phyloP scores from a whole-genome alignment of 345 rosid genomes.

The Hypericum androsaemum region DNA sequence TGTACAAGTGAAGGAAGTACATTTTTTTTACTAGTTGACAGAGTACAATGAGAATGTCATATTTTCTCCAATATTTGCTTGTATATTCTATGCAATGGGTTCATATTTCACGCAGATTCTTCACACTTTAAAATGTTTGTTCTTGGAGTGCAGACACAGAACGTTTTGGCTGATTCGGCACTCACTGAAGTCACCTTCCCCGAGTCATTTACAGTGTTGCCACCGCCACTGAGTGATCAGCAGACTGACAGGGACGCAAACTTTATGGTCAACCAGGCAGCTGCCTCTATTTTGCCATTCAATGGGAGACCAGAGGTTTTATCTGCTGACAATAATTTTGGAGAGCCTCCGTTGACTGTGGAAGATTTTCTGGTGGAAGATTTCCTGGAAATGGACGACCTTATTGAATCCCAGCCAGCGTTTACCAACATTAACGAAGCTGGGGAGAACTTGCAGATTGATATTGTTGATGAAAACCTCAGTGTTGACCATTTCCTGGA shows the following conservation, averaged over 20 bases:
- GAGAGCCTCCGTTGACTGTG: constrained; percentile 13
- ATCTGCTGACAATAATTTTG: constrained; percentile 16
- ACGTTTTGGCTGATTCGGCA: constrained; percentile 30
- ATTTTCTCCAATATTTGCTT: not conserved
- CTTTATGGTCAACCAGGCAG: constrained; percentile 25
- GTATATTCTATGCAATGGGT: not conserved
- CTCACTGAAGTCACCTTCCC: constrained; percentile 20
- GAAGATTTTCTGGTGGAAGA: constrained; percentile 53
- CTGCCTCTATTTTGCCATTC: constrained; percentile 24
- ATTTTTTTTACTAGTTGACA: too few species aligned
- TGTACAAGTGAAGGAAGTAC: too few species aligned
- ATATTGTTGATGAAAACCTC: constrained; percentile 31
- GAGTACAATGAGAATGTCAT: too few species aligned
- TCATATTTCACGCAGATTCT: not conserved
- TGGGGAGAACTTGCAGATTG: constrained; percentile 20
- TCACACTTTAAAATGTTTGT: constrained; percentile 12
- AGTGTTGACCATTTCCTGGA: constrained; percentile 44
- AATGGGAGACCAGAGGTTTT: constrained; percentile 31
- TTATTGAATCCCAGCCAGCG: constrained; percentile 31
- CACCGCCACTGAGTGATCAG: constrained; percentile 9
- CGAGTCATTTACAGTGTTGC: constrained; percentile 11
- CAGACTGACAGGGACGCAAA: constrained; percentile 14
- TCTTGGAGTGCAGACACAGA: constrained; percentile 29
- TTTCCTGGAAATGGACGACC: constrained; percentile 81
- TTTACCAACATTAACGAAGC: constrained; percentile 14